These are phyloP conservation scores for Brasenia schreberi DNA, from an alignment of 164 flowering plant species.

Conservation along the genomic window DNA sequence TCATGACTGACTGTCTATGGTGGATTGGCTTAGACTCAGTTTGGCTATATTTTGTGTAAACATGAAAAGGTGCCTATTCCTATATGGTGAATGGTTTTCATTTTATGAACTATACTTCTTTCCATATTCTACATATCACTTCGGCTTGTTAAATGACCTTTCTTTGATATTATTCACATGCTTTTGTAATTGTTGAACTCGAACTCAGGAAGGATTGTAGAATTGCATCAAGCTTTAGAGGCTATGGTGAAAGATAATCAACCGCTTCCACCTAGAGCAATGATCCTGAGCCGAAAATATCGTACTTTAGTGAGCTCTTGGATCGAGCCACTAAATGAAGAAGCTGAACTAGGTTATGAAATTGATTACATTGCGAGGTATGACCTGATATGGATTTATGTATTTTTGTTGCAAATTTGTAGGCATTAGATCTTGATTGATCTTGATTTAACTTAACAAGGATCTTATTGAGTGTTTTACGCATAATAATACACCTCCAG, in stretches of 20 bases:
- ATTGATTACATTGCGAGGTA: slow-evolving; percentile 92
- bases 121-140: not conserved
- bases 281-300: slow-evolving; percentile 90
- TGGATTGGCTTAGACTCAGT: not conserved
- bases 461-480: too few relatives aligned
- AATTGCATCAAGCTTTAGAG: slow-evolving; percentile 86
- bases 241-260: slow-evolving; percentile 87
- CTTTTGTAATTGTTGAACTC: slow-evolving; percentile 10
- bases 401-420: too few relatives aligned
- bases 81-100: too few relatives aligned
- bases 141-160: not conserved
- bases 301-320: slow-evolving; percentile 93
- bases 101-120: too few relatives aligned
- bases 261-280: slow-evolving; percentile 82
- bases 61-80: too few relatives aligned
- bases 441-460: too few relatives aligned
- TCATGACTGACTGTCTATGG: too few relatives aligned
- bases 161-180: not conserved
- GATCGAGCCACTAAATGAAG: slow-evolving; percentile 98
- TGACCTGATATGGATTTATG: not conserved
- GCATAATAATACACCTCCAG: too few relatives aligned
- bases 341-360: slow-evolving; percentile 94
- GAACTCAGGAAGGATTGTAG: slow-evolving; percentile 69
- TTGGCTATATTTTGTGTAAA: not conserved
- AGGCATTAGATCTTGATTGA: too few relatives aligned